A percentile compares a stretch with the other conserved stretches of the same genome.
Conservation (phyloP, 768 basidiomycete genomes). For the Cubamyces lactineus region DNA sequence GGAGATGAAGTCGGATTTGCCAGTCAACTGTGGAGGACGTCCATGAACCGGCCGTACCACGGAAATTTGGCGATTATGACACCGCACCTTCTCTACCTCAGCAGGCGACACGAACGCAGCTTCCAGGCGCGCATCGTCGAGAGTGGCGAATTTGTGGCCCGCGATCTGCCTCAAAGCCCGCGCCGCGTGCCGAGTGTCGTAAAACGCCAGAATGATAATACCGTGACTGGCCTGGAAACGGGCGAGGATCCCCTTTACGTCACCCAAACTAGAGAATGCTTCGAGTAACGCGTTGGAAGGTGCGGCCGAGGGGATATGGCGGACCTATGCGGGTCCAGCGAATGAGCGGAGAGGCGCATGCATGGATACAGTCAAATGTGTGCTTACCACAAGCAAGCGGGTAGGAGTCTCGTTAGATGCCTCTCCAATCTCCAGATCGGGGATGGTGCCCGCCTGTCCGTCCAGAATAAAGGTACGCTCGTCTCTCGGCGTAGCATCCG, state of each 20-base stretch:
- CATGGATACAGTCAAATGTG: neutral
- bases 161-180: conserved; percentile 38
- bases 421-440: conserved; percentile 13
- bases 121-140: conserved; percentile 16
- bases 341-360: conserved; percentile 24
- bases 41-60: conserved; percentile 6
- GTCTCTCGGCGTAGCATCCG: conserved; percentile 25
- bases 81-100: conserved; percentile 22
- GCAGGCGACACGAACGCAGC: conserved; percentile 11
- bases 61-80: neutral
- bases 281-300: conserved; percentile 35
- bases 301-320: conserved; percentile 41
- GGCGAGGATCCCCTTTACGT: conserved; percentile 61
- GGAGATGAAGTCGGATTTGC: conserved; percentile 53
- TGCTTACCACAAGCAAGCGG: conserved; percentile 34
- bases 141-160: conserved; percentile 28
- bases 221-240: conserved; percentile 55
- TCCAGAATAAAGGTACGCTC: conserved; percentile 14
- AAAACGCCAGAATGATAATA: conserved; percentile 60
- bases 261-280: conserved; percentile 34
- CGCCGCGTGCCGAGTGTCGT: conserved; percentile 58
- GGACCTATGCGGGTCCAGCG: conserved; percentile 36
- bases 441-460: neutral
- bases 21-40: conserved; percentile 48
- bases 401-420: conserved; percentile 22